Percentiles rank a stretch among this genome's conserved stretches.
Evolutionary conservation across 2,329 filamentous ascomycete species (phyloP).

Genomic region (Triangularia setosa): DNA sequence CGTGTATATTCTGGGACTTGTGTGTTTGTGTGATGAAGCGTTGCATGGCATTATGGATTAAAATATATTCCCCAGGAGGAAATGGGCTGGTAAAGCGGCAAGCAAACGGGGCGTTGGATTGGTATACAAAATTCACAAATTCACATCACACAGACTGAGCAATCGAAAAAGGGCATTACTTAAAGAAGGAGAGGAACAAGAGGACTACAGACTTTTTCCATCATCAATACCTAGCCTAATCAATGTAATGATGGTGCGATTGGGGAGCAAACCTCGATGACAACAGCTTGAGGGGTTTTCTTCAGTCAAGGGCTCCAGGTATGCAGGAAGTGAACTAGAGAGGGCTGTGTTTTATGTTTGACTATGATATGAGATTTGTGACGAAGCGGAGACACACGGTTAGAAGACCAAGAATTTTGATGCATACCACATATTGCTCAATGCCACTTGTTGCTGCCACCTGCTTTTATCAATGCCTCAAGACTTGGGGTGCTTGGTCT

Average conservation of each 20-base stretch:
- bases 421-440: neutral
- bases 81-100: slow-evolving; percentile 19
- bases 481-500: too few relatives aligned
- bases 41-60: slow-evolving; percentile 33
- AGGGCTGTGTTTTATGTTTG: neutral
- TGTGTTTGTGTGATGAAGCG: slow-evolving; percentile 34
- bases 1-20: slow-evolving; percentile 5
- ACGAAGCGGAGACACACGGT: neutral
- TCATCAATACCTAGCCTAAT: neutral
- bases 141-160: neutral
- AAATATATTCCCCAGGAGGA: slow-evolving; percentile 24
- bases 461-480: too few relatives aligned
- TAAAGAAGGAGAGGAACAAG: neutral
- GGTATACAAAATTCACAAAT: neutral
- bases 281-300: neutral
- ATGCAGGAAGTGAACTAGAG: neutral
- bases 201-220: neutral
- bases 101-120: neutral
- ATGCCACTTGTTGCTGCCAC: neutral
- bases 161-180: neutral
- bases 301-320: neutral
- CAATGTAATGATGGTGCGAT: neutral
- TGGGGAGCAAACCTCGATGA: neutral
- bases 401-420: neutral
- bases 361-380: neutral